Percentiles rank a stretch among this genome's conserved stretches.
Conservation (phyloP, 129 eudicot species). For the Tanacetum coccineum region DNA sequence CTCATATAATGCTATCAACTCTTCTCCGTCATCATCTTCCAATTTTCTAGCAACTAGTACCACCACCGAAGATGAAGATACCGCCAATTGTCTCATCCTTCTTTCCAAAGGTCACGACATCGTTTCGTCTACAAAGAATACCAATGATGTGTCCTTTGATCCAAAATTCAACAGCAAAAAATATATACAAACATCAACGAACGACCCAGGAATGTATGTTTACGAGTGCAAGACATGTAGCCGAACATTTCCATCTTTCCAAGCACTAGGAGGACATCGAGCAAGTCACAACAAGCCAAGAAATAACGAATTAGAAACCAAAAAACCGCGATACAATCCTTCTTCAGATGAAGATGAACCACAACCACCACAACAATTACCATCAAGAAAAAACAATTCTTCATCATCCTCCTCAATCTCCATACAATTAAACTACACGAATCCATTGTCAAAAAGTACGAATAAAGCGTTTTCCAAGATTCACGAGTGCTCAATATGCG, state of each 20-base stretch:
- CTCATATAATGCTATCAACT: conserved; percentile 18
- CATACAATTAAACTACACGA: conserved; percentile 36
- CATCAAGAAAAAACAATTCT: conserved; percentile 24
- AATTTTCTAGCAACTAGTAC: conserved; percentile 24
- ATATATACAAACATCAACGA: conserved; percentile 34
- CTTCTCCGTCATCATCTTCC: conserved; percentile 35
- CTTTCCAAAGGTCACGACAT: conserved; percentile 47
- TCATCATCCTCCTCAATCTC: conserved; percentile 48
- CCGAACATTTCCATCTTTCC: conserved; percentile 73
- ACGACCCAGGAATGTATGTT: conserved; percentile 38
- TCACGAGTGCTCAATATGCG: conserved; percentile 87
- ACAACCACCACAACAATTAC: conserved; percentile 4
- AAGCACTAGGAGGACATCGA: conserved; percentile 90
- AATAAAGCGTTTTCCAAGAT: conserved; percentile 42
- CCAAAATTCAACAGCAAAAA: conserved; percentile 52
- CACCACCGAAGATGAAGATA: conserved; percentile 65
- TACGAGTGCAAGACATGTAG: conserved; percentile 85
- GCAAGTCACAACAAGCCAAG: conserved; percentile 86
- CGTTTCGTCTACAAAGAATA: neutral
- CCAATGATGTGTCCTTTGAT: neutral
- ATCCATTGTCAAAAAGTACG: neutral
- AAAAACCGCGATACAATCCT: conserved; percentile 4
- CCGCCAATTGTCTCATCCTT: conserved; percentile 67
- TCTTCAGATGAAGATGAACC: conserved; percentile 46
- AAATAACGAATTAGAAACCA: conserved; percentile 14